Evolutionary conservation across 2,329 filamentous ascomycete species (phyloP), one percentile per base, ranked within the genome.

Genomic region (Nemania sp.): DNA sequence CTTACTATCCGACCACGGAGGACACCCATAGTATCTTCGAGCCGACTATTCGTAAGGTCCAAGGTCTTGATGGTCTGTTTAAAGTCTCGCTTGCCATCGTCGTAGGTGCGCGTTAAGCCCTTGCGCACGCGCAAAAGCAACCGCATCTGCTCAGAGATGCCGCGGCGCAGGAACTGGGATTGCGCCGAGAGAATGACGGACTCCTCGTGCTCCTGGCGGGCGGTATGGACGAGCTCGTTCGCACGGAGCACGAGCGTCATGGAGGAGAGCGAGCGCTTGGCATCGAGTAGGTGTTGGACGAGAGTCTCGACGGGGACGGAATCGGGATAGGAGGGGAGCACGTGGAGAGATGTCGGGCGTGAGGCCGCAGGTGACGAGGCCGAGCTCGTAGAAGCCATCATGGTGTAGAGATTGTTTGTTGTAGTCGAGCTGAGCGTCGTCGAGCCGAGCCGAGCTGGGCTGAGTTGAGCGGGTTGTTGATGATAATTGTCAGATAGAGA

Each of bases 221-320:
- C 91, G 13, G 85, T 81, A 18, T 86, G 91, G 46, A 95, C 90
- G 57, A 97, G 87, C 71, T 96, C 90, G 72, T 95, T 93, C 66
- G 92, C 93, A 61, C 91, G 90, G 73, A 91, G 88, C 53, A 97
- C 91, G 62, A 90, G 87, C 43, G 83, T 86, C 74, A 96, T 92
- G 11, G 92, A 92, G 15, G 90, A 90, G 4, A 98, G 83, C 1
- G 93, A 93, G 46, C 91, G 87, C 74, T 97, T 97, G 9, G 94
- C 90, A 32, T 90, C 88, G 42, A 97, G 86, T 37, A 97, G 88
- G 76, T 96, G 88, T 54, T 87, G 85, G 57, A 97, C 90, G 45
- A 98, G 86, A 21, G 86, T 87, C 68, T 96, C 91, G 71, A 96
- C 84, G 21, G 83, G 75, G 4, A 81, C 74, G 29, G 75, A 68